Conservation (phyloP, 257 asterid species). For the Nicotiana obtusifolia region DNA sequence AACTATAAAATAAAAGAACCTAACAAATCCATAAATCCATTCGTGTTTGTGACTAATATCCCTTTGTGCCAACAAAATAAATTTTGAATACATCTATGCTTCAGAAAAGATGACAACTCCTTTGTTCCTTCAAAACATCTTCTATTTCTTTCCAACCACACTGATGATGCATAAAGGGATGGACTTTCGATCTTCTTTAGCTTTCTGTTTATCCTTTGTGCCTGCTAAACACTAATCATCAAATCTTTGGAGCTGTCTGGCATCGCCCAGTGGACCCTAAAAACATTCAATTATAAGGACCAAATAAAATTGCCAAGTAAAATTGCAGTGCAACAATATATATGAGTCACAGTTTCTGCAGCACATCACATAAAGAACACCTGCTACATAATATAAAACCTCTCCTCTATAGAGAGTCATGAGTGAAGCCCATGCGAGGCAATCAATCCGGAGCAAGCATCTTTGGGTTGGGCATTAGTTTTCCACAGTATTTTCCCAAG, state of each 20-base stretch:
- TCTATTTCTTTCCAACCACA: neutral
- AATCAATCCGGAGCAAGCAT: neutral
- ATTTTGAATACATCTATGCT: neutral
- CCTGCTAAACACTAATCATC: neutral
- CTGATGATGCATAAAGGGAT: neutral
- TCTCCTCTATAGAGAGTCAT: neutral
- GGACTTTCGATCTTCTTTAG: neutral
- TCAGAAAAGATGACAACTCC: neutral
- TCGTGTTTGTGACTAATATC: neutral
- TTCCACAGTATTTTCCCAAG: neutral
- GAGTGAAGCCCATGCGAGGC: neutral
- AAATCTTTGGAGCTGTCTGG: conserved; percentile 6
- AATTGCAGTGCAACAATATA: neutral
- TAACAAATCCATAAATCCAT: neutral
- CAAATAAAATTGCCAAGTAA: neutral
- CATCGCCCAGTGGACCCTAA: neutral
- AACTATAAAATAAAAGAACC: neutral
- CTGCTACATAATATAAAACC: neutral
- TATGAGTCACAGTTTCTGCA: conserved; percentile 4
- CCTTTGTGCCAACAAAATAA: neutral
- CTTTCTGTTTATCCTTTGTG: neutral
- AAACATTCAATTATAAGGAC: neutral
- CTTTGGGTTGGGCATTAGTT: neutral
- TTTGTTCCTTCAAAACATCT: neutral
- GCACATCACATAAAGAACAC: neutral